Percentiles rank a stretch among this genome's conserved stretches.
Evolutionary conservation across 2,329 filamentous ascomycete species (phyloP).

Genomic region (Gyromitra esculenta): DNA sequence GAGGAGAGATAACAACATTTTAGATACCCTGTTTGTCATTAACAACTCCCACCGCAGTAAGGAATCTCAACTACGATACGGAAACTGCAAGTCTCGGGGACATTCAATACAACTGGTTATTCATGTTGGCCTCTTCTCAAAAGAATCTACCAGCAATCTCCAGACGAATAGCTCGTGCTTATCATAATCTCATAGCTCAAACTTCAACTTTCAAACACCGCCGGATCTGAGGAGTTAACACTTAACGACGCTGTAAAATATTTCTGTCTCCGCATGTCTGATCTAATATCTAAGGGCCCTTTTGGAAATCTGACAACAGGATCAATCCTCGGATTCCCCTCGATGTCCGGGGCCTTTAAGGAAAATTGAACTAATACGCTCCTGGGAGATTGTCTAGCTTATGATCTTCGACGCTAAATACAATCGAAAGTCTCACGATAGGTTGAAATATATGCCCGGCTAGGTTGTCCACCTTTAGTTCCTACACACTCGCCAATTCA

Average conservation of each 20-base stretch:
- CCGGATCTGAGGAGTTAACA: neutral
- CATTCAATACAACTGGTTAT: neutral
- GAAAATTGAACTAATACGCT: neutral
- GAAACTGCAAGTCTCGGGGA: neutral
- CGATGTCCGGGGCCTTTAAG: constrained; percentile 4
- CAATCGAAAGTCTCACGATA: neutral
- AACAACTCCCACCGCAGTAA: too few relatives aligned
- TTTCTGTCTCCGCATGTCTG: constrained; percentile 6
- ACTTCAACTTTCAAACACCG: neutral
- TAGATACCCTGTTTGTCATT: constrained; percentile 1
- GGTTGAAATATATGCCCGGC: neutral
- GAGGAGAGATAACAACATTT: neutral
- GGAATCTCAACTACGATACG: neutral
- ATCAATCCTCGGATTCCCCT: constrained; percentile 11
- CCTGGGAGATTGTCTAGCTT: neutral
- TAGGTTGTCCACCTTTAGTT: constrained; percentile 12
- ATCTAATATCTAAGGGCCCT: neutral
- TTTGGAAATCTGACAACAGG: neutral
- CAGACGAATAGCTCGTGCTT: neutral
- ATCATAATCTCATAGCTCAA: neutral
- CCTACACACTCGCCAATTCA: neutral
- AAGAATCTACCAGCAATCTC: neutral
- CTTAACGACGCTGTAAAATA: neutral
- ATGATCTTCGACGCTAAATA: neutral
- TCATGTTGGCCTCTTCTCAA: neutral